phyloP scores from a whole-genome alignment of 1,284 basidiomycete genomes.

The Ceratobasidium sp. region DNA sequence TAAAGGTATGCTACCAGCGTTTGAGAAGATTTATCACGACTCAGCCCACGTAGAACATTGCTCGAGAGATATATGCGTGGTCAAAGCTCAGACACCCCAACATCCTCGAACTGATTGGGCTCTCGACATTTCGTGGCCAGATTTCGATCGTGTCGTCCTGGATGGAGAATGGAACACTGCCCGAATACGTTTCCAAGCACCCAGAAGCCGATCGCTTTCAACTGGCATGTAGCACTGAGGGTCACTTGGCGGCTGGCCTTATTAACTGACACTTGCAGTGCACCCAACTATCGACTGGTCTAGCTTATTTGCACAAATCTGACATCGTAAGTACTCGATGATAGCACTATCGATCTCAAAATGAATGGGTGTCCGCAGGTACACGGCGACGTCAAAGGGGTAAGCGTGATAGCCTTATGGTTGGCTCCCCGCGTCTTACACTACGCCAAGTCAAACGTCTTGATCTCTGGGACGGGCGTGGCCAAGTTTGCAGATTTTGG shows the following conservation, averaged over 20 bases:
- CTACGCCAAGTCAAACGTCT: background rate
- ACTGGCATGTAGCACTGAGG: slow-evolving; percentile 4
- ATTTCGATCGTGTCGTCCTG: slow-evolving; percentile 17
- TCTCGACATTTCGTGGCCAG: background rate
- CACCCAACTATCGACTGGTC: background rate
- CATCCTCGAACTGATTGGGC: slow-evolving; percentile 5
- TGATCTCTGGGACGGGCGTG: background rate
- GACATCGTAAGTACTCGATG: background rate
- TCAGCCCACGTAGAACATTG: slow-evolving; percentile 16
- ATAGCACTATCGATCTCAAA: too few species aligned
- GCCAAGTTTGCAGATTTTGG: slow-evolving; percentile 1
- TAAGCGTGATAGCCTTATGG: background rate
- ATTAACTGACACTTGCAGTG: too few species aligned
- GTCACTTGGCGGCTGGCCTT: too few species aligned
- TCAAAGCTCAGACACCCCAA: slow-evolving; percentile 15
- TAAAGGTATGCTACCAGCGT: background rate
- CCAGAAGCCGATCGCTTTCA: background rate
- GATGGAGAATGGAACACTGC: slow-evolving; percentile 8
- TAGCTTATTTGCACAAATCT: background rate
- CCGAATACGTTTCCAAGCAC: background rate
- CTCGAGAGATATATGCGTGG: slow-evolving; percentile 29
- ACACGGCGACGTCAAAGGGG: slow-evolving; percentile 6
- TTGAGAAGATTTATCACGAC: too few species aligned
- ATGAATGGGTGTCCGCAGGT: background rate
- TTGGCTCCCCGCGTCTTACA: too few species aligned